phyloP scores from a whole-genome alignment of 1,139 yeast genomes.

The Suhomyces yuchorum region DNA sequence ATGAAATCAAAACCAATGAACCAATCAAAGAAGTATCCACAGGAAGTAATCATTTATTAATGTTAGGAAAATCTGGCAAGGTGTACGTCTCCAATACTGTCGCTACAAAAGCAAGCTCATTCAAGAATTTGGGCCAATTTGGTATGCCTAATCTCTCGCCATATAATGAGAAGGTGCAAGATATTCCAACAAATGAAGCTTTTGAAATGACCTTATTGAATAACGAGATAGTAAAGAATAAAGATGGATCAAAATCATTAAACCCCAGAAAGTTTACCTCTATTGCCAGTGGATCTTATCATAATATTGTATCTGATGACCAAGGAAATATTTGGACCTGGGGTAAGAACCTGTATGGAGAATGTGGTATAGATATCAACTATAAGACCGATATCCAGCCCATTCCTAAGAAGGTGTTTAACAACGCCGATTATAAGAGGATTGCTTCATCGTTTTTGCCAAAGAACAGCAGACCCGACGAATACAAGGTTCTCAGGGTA shows the following conservation, averaged over 20 bases:
- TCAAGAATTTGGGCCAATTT: slow-evolving; percentile 69
- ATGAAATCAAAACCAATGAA: slow-evolving; percentile 31
- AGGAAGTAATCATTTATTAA: slow-evolving; percentile 69
- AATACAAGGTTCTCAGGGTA: slow-evolving; percentile 43
- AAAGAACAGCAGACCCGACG: slow-evolving; percentile 5
- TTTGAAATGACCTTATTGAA: slow-evolving; percentile 41
- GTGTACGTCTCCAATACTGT: slow-evolving; percentile 56
- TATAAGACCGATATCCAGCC: slow-evolving; percentile 68
- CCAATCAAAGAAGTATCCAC: slow-evolving; percentile 52
- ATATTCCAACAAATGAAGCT: slow-evolving; percentile 31
- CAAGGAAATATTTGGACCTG: slow-evolving; percentile 74
- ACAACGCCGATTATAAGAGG: slow-evolving; percentile 23
- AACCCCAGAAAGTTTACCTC: slow-evolving; percentile 50
- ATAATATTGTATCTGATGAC: slow-evolving; percentile 66
- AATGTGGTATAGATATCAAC: slow-evolving; percentile 72
- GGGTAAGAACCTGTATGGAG: slow-evolving; percentile 83
- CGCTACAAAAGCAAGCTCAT: slow-evolving; percentile 27
- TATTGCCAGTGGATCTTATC: slow-evolving; percentile 74
- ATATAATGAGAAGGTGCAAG: slow-evolving; percentile 27
- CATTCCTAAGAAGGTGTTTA: slow-evolving; percentile 60
- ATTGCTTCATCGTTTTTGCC: slow-evolving; percentile 12
- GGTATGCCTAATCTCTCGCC: slow-evolving; percentile 78
- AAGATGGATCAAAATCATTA: slow-evolving; percentile 27
- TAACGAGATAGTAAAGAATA: slow-evolving; percentile 30
- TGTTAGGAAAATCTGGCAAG: slow-evolving; percentile 62